Evolutionary conservation across 192 early-diverging fungal species (phyloP), one percentile per base, ranked within the genome.

Genomic region (Backusella tuberculispora): DNA sequence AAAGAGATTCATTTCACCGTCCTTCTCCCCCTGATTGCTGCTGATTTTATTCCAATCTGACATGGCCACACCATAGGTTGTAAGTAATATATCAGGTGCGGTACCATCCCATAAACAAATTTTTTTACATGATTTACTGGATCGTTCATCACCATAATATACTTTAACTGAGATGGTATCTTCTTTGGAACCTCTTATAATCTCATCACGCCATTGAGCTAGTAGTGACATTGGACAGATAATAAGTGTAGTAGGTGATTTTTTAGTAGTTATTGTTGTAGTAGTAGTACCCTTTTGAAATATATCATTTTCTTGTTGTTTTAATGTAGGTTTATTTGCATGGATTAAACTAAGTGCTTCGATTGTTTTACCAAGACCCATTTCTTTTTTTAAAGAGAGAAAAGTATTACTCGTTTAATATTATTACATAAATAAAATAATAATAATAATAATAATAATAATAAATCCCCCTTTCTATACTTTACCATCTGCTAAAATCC

Each of bases 321-420:
- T 41, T 21, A 47, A 47, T 38, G 75, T 63, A 75, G 21, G 56
- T 13, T 60, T 60, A 12, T 87, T 86, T 12, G 83, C 43, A 69
- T 87, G 88, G 9, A 89, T 83, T 17, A 89, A 76, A 60, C 85
- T 86, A 10, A 89, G 75, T 44, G 86, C 87, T 48, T 89, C 88
- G 26, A 89, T 89, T 21, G 88, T 89, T 75, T 89, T 89, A 2
- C 88, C 88, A 6, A 89, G 60, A 1, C 88, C 88, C 88, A 89
- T 89, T 64, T 84, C 83, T 81, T 24, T 15, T 0, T 9, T 37
- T 40, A 68, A 9, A 8, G 14, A 2, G 9, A 44, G 3, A 56
- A 34, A 24, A 41, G 41, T 53, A 29, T 15, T 66, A 24, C 34
- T 48, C 8, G 19, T 19, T 5, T 48, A 13, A 72, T 9, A 41